Evolutionary conservation across 805 yeast species (phyloP), one percentile per base, ranked within the genome.

Genomic region (Wickerhamiella alocasiicola): DNA sequence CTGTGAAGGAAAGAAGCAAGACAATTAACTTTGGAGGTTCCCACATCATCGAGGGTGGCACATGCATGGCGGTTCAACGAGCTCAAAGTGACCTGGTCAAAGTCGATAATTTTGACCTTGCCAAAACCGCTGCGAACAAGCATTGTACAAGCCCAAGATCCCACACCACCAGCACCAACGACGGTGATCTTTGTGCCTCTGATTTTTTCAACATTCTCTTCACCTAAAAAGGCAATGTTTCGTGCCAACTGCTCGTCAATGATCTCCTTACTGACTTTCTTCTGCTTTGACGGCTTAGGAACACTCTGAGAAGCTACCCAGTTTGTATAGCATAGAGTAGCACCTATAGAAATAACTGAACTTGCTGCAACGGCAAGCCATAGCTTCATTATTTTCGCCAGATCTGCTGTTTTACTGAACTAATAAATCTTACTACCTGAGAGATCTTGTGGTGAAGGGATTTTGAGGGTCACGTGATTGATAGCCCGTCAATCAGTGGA

Each of bases 91-190:
- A 91, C 96, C 63, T 91, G 99, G 60, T 91, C 99, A 56, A 91
- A 91, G 61, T 91, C 99, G 41, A 91, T 76, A 43, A 91, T 69
- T 50, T 85, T 71, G 40, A 91, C 58, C 44, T 73, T 71, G 16
- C 80, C 78, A 29, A 87, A 78, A 12, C 99, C 99, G 13, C 94
- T 81, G 53, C 99, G 75, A 2, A 81, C 80, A 43, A 91, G 68
- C 81, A 93, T 83, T 9, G 94, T 79, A 9, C 81, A 78, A 18
- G 79, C 94, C 88, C 95, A 87, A 0, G 96, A 87, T 2, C 99
- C 99, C 30, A 91, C 99, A 44, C 99, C 99, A 44, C 99, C 99
- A 13, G 88, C 91, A 23, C 99, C 98, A 9, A 76, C 79, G 12
- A 88, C 81, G 2, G 84, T 81, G 2, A 87, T 71, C 42, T 72